Conservation (phyloP, 2,329 filamentous ascomycete species). For the Hymenotorrendiella dingleyae region DNA sequence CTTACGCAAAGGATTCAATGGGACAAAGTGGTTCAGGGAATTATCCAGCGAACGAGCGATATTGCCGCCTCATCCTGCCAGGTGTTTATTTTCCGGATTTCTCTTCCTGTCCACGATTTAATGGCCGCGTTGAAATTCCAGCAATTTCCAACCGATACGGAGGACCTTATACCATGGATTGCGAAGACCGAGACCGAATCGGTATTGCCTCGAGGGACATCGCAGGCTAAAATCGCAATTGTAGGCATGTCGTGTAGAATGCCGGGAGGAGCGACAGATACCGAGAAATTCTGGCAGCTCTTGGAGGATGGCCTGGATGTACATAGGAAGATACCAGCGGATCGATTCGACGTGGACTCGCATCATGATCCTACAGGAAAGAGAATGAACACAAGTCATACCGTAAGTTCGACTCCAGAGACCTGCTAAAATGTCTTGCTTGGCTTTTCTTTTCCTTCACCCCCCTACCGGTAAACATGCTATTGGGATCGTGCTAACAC, state of each 20-base stretch:
- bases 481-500: too few species aligned
- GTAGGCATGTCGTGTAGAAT: slow-evolving; percentile 77
- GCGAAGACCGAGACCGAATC: neutral
- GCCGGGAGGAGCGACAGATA: slow-evolving; percentile 63
- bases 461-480: too few species aligned
- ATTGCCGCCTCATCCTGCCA: slow-evolving; percentile 13
- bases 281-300: slow-evolving; percentile 69
- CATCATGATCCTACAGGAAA: slow-evolving; percentile 68
- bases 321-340: slow-evolving; percentile 44
- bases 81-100: slow-evolving; percentile 26
- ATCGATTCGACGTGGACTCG: slow-evolving; percentile 49
- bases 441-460: too few species aligned
- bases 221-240: slow-evolving; percentile 52
- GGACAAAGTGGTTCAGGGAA: slow-evolving; percentile 26
- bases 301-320: slow-evolving; percentile 70
- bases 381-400: slow-evolving; percentile 68
- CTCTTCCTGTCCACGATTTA: slow-evolving; percentile 27
- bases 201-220: too few species aligned
- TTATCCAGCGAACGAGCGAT: slow-evolving; percentile 18
- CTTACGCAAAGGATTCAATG: slow-evolving; percentile 28
- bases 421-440: too few species aligned
- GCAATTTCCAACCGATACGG: neutral
- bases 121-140: slow-evolving; percentile 17
- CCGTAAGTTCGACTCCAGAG: too few species aligned
- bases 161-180: neutral